Conservation (phyloP, 2,329 filamentous ascomycete species). For the Anthostomella pinea region DNA sequence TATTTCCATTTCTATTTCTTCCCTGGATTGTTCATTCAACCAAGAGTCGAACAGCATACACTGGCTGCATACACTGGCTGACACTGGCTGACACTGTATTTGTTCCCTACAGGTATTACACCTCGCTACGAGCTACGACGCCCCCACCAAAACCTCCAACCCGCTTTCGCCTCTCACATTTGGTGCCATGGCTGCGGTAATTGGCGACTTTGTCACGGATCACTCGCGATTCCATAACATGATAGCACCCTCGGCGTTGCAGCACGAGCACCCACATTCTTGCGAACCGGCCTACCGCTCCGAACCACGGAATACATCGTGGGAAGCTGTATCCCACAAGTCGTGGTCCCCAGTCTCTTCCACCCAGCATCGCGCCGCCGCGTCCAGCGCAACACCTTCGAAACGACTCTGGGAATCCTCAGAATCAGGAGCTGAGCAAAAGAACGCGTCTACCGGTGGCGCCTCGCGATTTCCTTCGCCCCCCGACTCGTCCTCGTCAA, state of each 20-base stretch:
- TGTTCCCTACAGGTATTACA: too few relatives aligned
- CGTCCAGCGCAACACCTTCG: constrained; percentile 24
- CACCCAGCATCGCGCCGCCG: constrained; percentile 21
- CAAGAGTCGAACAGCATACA: too few relatives aligned
- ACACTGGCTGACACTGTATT: too few relatives aligned
- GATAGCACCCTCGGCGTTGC: constrained; percentile 52
- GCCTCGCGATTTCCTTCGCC: constrained; percentile 52
- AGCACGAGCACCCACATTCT: constrained; percentile 45
- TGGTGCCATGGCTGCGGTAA: constrained; percentile 60
- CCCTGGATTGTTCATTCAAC: not conserved
- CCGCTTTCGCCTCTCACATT: too few relatives aligned
- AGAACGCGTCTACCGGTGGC: constrained; percentile 34
- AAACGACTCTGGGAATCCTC: constrained; percentile 30
- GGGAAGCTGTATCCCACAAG: constrained; percentile 23
- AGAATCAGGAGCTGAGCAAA: constrained; percentile 19
- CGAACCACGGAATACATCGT: constrained; percentile 35
- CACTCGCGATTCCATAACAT: constrained; percentile 68
- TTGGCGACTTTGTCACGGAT: constrained; percentile 72
- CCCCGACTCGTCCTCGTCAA: constrained; percentile 52
- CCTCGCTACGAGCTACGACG: too few relatives aligned
- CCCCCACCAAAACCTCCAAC: too few relatives aligned
- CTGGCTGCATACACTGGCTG: too few relatives aligned
- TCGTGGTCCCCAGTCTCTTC: constrained; percentile 23
- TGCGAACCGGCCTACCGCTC: constrained; percentile 42
- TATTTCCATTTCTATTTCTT: not conserved